A percentile compares a stretch with the other conserved stretches of the same genome.
phyloP scores from a whole-genome alignment of 495 filamentous ascomycete species.

The Talaromyces wortmannii region DNA sequence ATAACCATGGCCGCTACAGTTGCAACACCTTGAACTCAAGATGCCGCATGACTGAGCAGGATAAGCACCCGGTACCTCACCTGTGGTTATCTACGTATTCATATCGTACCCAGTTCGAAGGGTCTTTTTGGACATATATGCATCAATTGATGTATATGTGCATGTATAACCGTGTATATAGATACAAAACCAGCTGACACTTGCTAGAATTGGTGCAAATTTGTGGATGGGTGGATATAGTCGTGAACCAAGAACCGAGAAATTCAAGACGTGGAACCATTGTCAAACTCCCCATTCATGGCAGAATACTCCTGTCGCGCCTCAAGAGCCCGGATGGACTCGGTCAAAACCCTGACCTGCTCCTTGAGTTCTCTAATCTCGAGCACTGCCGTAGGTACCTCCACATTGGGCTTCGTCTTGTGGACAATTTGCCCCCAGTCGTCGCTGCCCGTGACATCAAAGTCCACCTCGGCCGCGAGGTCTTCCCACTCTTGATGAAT shows the following conservation, averaged over 20 bases:
- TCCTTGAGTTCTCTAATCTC: constrained; percentile 62
- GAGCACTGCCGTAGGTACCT: constrained; percentile 57
- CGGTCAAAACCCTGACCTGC: constrained; percentile 64
- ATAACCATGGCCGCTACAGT: too few relatives aligned
- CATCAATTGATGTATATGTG: too few relatives aligned
- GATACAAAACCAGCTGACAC: too few relatives aligned
- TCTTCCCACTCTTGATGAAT: constrained; percentile 90
- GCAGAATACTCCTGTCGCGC: constrained; percentile 6
- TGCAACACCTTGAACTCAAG: too few relatives aligned
- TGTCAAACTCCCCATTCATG: constrained; percentile 9
- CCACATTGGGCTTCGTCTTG: constrained; percentile 68
- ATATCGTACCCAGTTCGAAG: too few relatives aligned
- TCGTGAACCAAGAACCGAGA: neutral
- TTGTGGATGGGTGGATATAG: too few relatives aligned
- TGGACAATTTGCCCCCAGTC: constrained; percentile 74
- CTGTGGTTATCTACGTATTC: too few relatives aligned
- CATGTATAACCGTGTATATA: too few relatives aligned
- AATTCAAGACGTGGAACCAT: neutral
- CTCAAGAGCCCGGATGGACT: constrained; percentile 41
- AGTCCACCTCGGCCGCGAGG: constrained; percentile 61
- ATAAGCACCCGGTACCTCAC: too few relatives aligned
- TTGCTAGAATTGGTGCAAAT: too few relatives aligned
- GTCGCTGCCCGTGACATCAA: constrained; percentile 60
- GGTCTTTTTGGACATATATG: too few relatives aligned
- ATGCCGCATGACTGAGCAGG: too few relatives aligned